Evolutionary conservation across 495 filamentous ascomycete genomes (phyloP), one percentile per base, ranked within the genome.

Genomic region (Diplogelasinospora grovesii): DNA sequence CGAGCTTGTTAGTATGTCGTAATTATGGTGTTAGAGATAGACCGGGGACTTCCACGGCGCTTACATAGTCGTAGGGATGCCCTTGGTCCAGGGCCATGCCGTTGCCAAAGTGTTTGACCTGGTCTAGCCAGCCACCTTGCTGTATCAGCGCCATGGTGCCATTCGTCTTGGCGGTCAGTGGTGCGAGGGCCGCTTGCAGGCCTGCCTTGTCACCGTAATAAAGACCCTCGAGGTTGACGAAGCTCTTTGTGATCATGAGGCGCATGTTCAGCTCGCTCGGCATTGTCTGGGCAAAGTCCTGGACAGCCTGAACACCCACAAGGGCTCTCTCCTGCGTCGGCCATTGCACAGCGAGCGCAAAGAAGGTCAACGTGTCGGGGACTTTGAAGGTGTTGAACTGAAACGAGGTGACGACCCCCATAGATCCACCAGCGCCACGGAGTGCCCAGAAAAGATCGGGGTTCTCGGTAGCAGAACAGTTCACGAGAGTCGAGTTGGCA

Each of bases 401-500:
- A 43, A 63, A 71, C 37, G 56, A 56, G 18, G 63, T 61, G 4
- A 68, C 68, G 11, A 71, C 45, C 8, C 66, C 68, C 28, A 69
- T 57, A 23, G 64, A 66, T 0, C 57, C 59, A 15, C 68, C 68
- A 0, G 68, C 66, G 5, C 66, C 68, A 15, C 62, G 59, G 25
- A 71, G 32, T 8, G 65, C 68, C 68, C 66, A 71, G 45, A 66
- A 71, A 5, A 69, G 46, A 6, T 71, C 68, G n/a, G 58, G 37
- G 48, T 69, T 67, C 43, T 67, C 61, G 0, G 56, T 68, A 15
- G 44, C 46, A 0, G 67, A 69, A 24, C 55, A 37, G 28, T 64
- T 57, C 14, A 68, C 59, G 3, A 69, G 41, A 16, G 54, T 59
- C 10, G 58, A 60, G 36, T 69, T 69, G 46, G 67, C 67, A 14